Base-by-base conservation (phyloP, 2,329 filamentous ascomycete species). In the Helotiales sp. region DNA sequence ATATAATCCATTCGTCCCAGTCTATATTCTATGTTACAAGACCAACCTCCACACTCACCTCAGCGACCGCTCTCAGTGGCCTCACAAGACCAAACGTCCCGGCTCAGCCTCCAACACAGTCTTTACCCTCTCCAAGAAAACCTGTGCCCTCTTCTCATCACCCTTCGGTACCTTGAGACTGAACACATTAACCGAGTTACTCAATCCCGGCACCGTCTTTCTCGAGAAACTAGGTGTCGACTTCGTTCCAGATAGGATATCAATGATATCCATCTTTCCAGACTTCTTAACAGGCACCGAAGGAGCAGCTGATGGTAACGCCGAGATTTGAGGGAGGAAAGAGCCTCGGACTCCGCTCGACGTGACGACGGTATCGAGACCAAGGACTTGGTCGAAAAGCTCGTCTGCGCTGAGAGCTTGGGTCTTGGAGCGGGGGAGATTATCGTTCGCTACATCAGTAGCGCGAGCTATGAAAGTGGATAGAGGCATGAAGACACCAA, bases 41-140 rank as follows among this genome's bases (percentile, higher is more conserved):
- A 19, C 36, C 6, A 40, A n/a, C n/a, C 10, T 24, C 22, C 5
- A 19, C 8, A 13, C n/a, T 22, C 24, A 4, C 12, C 22, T 25
- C 19, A 24, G 10, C 27, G 25, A 49, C n/a, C n/a, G n/a, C n/a
- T n/a, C n/a, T n/a, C n/a, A n/a, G n/a, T n/a, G n/a, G n/a, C n/a
- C 54, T 79, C 73, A 87, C 71, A 87, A 69, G 48, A 96, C 84
- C 69, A 96, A 75, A 67, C 87, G 81, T 31, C 87, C 90, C 13
- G 91, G 91, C 74, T 95, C 89, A 63, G 84, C 81, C 75, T 96
- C 91, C 66, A 99, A 75, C 25, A 93, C 86, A 46, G 81, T 77
- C 84, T 96, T 97, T 70, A 97, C 83, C 67, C 91, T 85, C 75
- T 93, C 88, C 63, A 99, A 75, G 77, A 97, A 99, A 10, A 87